phyloP scores from a whole-genome alignment of 495 filamentous ascomycete species.

The Opeltia flavorubescens region DNA sequence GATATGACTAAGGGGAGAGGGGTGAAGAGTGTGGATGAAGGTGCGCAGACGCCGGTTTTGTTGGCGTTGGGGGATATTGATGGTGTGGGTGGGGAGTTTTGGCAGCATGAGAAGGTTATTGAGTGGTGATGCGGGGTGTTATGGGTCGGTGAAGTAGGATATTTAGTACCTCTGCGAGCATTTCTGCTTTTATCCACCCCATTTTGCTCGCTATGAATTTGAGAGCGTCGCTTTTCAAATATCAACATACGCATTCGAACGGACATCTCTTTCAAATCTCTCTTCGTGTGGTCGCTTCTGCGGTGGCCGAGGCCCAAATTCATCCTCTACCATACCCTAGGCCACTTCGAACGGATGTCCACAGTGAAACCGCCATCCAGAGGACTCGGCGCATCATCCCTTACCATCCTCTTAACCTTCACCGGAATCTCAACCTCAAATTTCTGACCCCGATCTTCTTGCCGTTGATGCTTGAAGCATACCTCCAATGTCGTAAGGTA shows the following conservation, averaged over 20 bases:
- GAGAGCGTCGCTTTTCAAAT: too few species aligned
- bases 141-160: too few species aligned
- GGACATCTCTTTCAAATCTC: too few species aligned
- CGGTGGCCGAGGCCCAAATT: too few species aligned
- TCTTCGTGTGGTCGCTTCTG: too few species aligned
- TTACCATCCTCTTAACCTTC: not conserved
- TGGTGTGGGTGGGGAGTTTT: slow-evolving; percentile 27
- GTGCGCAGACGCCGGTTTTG: slow-evolving; percentile 36
- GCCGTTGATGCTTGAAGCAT: not conserved
- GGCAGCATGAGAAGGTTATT: slow-evolving; percentile 27
- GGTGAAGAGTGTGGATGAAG: slow-evolving; percentile 31
- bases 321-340: not conserved
- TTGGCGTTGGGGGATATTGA: slow-evolving; percentile 34
- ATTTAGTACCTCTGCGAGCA: too few species aligned
- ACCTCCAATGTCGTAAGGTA: not conserved
- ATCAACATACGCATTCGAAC: too few species aligned
- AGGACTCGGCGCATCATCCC: not conserved
- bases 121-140: too few species aligned
- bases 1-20: slow-evolving; percentile 37
- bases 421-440: not conserved
- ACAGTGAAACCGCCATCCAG: not conserved
- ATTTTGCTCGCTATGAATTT: too few species aligned
- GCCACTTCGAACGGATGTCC: not conserved
- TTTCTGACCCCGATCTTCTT: not conserved
- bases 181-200: too few species aligned